These are phyloP conservation scores for Fusarium sp. DNA, from an alignment of 2,329 filamentous ascomycete species.

Conservation along the genomic window DNA sequence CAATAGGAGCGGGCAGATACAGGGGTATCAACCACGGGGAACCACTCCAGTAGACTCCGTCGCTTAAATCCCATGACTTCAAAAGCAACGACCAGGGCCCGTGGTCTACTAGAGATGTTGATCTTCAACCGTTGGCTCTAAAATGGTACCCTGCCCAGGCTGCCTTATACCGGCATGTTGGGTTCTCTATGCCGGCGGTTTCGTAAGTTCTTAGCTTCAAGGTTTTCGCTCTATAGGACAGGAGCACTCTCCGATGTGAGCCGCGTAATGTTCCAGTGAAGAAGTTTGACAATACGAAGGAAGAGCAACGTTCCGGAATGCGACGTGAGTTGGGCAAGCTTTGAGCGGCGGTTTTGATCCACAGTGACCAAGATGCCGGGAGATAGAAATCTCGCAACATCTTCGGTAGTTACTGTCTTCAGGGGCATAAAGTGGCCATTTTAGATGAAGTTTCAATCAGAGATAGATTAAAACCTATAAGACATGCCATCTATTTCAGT, in stretches of 20 bases:
- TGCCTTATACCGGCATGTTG: constrained; percentile 3
- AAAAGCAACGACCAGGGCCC: neutral
- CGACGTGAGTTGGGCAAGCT: constrained; percentile 5
- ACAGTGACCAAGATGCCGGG: neutral
- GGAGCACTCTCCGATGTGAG: neutral
- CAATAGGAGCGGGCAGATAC: neutral
- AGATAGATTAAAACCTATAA: constrained; percentile 5
- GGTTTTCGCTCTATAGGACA: neutral
- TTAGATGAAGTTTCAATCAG: neutral
- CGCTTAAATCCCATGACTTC: neutral
- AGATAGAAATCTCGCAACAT: neutral
- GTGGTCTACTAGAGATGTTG: constrained; percentile 16
- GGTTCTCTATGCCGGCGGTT: constrained; percentile 5
- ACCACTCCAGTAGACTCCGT: neutral
- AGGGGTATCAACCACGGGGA: neutral
- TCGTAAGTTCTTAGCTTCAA: neutral
- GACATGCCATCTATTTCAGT: neutral
- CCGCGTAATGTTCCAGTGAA: neutral
- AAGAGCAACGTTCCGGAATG: neutral
- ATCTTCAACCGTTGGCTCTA: constrained; percentile 15
- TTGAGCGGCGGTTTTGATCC: constrained; percentile 1
- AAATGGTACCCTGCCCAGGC: constrained; percentile 12
- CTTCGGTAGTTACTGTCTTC: constrained; percentile 19
- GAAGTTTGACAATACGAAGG: neutral
- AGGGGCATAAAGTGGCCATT: constrained; percentile 13